Percentiles rank a stretch among this genome's conserved stretches.
These are phyloP conservation scores for Termitomyces sp. DNA, from an alignment of 768 basidiomycete genomes.

Conservation along the genomic window DNA sequence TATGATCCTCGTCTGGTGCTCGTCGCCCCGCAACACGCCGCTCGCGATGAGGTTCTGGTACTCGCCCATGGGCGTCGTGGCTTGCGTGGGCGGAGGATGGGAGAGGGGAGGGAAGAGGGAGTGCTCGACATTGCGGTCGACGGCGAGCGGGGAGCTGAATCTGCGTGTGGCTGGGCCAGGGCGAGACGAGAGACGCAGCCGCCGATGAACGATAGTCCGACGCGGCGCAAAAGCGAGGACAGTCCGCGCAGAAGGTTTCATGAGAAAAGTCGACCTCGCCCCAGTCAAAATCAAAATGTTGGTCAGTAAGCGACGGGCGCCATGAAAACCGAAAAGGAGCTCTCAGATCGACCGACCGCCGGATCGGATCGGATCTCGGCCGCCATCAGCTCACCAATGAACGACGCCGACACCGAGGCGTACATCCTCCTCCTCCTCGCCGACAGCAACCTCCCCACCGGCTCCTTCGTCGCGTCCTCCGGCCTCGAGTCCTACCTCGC, in stretches of 20 bases:
- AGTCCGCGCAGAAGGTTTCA: slow-evolving; percentile 31
- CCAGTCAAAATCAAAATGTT: no score
- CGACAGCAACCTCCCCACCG: slow-evolving; percentile 94
- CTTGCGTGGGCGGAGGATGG: no score
- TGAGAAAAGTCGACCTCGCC: background rate
- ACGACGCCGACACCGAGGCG: slow-evolving; percentile 42
- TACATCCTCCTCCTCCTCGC: slow-evolving; percentile 78
- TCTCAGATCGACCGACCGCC: background rate
- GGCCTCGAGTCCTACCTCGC: slow-evolving; percentile 88
- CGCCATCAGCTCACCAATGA: slow-evolving; percentile 18
- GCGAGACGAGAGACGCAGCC: slow-evolving; percentile 5
- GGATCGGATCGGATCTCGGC: slow-evolving; percentile 9
- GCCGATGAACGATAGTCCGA: slow-evolving; percentile 17
- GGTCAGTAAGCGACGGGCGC: background rate
- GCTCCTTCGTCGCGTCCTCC: slow-evolving; percentile 92
- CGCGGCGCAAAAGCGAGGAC: slow-evolving; percentile 14
- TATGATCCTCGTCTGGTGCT: slow-evolving; percentile 83
- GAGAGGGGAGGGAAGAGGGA: slow-evolving; percentile 17
- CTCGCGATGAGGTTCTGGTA: slow-evolving; percentile 43
- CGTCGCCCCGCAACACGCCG: slow-evolving; percentile 65
- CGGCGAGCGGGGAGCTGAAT: slow-evolving; percentile 33
- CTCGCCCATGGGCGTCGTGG: slow-evolving; percentile 40
- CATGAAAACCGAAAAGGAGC: background rate
- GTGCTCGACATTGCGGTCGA: slow-evolving; percentile 22
- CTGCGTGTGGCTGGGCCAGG: slow-evolving; percentile 12